Percentiles rank a stretch among this genome's conserved stretches.
These are phyloP conservation scores for Helenozyma baotianmanensis DNA, from an alignment of 805 yeast genomes.

Conservation along the genomic window DNA sequence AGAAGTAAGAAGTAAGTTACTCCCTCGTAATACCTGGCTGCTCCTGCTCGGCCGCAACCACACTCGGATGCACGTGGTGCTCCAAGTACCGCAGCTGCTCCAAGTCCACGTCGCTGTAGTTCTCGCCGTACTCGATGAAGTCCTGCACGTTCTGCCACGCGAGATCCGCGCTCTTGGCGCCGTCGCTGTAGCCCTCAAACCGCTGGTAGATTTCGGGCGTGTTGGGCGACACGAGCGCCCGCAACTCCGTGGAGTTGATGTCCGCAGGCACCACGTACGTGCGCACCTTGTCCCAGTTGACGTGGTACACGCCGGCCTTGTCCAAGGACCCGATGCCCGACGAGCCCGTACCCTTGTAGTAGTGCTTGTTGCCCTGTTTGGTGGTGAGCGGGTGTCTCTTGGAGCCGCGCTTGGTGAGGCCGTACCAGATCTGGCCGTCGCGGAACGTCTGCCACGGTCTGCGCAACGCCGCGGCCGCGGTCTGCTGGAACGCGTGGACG, in stretches of 20 bases:
- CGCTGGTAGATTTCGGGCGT: slow-evolving; percentile 66
- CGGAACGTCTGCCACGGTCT: slow-evolving; percentile 87
- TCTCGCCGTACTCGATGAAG: slow-evolving; percentile 70
- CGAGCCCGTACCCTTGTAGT: slow-evolving; percentile 94
- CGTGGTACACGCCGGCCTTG: slow-evolving; percentile 64
- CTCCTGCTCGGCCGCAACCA: slow-evolving; percentile 12
- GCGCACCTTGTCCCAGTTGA: slow-evolving; percentile 82
- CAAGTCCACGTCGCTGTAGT: slow-evolving; percentile 33
- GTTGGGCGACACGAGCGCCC: slow-evolving; percentile 74
- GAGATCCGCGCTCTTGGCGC: slow-evolving; percentile 68
- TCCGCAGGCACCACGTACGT: slow-evolving; percentile 80
- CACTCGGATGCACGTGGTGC: slow-evolving; percentile 30
- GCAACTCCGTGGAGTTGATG: slow-evolving; percentile 39
- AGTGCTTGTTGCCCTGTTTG: slow-evolving; percentile 90
- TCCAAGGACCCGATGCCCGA: slow-evolving; percentile 86
- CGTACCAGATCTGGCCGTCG: slow-evolving; percentile 84
- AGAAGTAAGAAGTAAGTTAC: too few species aligned
- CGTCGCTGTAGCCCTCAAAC: slow-evolving; percentile 65
- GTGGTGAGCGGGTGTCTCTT: slow-evolving; percentile 82
- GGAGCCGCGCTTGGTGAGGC: slow-evolving; percentile 70
- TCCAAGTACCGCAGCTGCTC: slow-evolving; percentile 32
- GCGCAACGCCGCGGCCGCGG: slow-evolving; percentile 44
- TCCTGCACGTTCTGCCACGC: slow-evolving; percentile 70
- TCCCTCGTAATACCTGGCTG: slow-evolving; percentile 8
- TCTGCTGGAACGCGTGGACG: slow-evolving; percentile 18